Conservation (phyloP, 768 basidiomycete species). For the Dendrothele bispora region DNA sequence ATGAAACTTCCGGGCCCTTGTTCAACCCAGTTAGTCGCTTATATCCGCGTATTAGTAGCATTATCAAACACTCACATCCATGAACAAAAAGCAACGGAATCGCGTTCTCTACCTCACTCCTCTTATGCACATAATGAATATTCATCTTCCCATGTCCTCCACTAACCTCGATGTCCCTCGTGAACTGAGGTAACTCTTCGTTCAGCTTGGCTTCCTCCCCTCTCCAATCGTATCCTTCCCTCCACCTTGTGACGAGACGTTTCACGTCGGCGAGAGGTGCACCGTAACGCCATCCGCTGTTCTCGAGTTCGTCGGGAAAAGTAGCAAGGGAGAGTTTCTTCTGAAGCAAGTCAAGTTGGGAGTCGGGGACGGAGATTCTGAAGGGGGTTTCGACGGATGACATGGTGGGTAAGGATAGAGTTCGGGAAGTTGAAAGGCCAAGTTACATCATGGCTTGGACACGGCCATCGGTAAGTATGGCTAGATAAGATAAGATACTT, state of each 20-base stretch:
- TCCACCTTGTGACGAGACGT: conserved; percentile 41
- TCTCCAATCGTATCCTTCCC: conserved; percentile 45
- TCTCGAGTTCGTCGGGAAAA: conserved; percentile 25
- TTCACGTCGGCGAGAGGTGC: conserved; percentile 38
- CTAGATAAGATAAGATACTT: too few relatives aligned
- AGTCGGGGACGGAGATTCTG: conserved; percentile 18
- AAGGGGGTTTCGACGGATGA: conserved; percentile 8
- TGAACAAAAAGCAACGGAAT: conserved; percentile 14
- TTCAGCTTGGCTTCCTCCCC: conserved; percentile 27
- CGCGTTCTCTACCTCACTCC: conserved; percentile 18
- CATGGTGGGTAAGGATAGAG: not conserved
- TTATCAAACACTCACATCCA: conserved; percentile 6
- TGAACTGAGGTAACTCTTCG: conserved; percentile 31
- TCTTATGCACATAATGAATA: conserved; percentile 35
- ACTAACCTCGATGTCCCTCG: conserved; percentile 29
- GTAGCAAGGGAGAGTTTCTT: conserved; percentile 17
- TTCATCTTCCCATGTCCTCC: conserved; percentile 29
- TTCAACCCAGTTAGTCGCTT: not conserved
- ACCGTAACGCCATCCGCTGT: conserved; percentile 35
- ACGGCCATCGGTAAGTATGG: too few relatives aligned
- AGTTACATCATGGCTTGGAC: too few relatives aligned
- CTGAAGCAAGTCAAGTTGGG: conserved; percentile 13
- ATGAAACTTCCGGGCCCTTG: conserved; percentile 46
- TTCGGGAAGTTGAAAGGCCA: not conserved
- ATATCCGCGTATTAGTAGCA: not conserved